Percentiles rank a stretch among this genome's conserved stretches.
Conservation (phyloP, 2,329 filamentous ascomycete species). For the Hypocrella siamensis region DNA sequence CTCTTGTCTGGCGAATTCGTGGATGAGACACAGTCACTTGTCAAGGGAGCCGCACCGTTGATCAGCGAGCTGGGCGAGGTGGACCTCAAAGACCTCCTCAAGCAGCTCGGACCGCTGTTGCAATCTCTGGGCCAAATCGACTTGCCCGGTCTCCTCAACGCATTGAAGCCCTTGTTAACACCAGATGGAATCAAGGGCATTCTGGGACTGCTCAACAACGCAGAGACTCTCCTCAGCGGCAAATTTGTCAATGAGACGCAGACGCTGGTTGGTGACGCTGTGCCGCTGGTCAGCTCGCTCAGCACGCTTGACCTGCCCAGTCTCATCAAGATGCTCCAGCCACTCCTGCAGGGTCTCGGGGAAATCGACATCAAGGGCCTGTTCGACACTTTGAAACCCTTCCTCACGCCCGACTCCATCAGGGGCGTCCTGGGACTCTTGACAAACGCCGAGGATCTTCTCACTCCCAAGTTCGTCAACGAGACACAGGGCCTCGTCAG, state of each 20-base stretch:
- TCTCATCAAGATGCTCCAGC: constrained; percentile 12
- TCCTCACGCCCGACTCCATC: constrained; percentile 13
- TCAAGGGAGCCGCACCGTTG: constrained; percentile 1
- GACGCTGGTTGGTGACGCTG: constrained; percentile 16
- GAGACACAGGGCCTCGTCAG: constrained; percentile 13
- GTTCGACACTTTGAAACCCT: constrained; percentile 10
- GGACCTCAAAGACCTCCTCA: constrained; percentile 11
- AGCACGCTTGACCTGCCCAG: constrained; percentile 10
- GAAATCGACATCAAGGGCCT: constrained; percentile 17
- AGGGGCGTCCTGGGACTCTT: constrained; percentile 16
- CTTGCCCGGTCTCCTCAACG: constrained; percentile 7
- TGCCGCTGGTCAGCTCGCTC: constrained; percentile 10
- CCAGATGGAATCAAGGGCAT: constrained; percentile 14
- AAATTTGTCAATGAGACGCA: constrained; percentile 17
- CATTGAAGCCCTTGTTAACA: constrained; percentile 14
- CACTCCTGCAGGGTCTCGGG: constrained; percentile 14
- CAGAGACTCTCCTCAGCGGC: constrained; percentile 14
- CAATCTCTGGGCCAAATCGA: constrained; percentile 4
- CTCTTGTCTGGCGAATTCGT: constrained; percentile 13
- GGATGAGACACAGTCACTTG: constrained; percentile 11
- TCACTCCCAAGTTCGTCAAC: constrained; percentile 13
- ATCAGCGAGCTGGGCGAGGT: constrained; percentile 4
- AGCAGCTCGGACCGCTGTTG: constrained; percentile 12
- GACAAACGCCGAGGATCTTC: constrained; percentile 13
- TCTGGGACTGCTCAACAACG: constrained; percentile 17